phyloP scores from a whole-genome alignment of 345 rosid species.

The Pugionium cornutum region DNA sequence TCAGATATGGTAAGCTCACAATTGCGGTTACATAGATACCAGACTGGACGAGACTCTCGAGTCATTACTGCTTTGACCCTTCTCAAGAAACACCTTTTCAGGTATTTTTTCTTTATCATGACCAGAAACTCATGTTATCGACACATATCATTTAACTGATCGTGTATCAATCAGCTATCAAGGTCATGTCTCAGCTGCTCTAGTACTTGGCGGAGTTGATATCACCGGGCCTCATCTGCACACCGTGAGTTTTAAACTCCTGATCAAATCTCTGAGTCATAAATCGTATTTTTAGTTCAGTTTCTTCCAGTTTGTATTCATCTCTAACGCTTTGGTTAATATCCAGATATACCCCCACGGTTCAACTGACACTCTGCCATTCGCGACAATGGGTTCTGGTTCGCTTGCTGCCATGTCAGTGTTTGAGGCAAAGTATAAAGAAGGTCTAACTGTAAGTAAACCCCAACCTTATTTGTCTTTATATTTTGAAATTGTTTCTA shows the following conservation, averaged over 20 bases:
- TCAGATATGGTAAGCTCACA: slow-evolving; percentile 92
- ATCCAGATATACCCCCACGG: slow-evolving; percentile 84
- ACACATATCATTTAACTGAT: slow-evolving; percentile 31
- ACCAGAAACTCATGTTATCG: slow-evolving; percentile 4
- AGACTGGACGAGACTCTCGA: slow-evolving; percentile 75
- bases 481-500: background rate
- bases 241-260: slow-evolving; percentile 52
- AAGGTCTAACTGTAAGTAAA: slow-evolving; percentile 72
- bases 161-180: slow-evolving; percentile 54
- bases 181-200: slow-evolving; percentile 77
- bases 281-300: slow-evolving; percentile 14
- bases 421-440: slow-evolving; percentile 78
- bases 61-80: slow-evolving; percentile 82
- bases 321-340: background rate
- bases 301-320: background rate
- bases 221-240: slow-evolving; percentile 81
- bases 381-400: slow-evolving; percentile 92
- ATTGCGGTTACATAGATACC: slow-evolving; percentile 74
- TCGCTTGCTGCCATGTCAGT: slow-evolving; percentile 87
- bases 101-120: slow-evolving; percentile 40
- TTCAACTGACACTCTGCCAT: slow-evolving; percentile 82
- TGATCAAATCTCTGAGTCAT: background rate
- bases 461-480: background rate
- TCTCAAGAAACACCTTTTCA: slow-evolving; percentile 77
- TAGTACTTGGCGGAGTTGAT: slow-evolving; percentile 92